phyloP scores from a whole-genome alignment of 169 alveolate genomes.

The Eimeria necatrix region DNA sequence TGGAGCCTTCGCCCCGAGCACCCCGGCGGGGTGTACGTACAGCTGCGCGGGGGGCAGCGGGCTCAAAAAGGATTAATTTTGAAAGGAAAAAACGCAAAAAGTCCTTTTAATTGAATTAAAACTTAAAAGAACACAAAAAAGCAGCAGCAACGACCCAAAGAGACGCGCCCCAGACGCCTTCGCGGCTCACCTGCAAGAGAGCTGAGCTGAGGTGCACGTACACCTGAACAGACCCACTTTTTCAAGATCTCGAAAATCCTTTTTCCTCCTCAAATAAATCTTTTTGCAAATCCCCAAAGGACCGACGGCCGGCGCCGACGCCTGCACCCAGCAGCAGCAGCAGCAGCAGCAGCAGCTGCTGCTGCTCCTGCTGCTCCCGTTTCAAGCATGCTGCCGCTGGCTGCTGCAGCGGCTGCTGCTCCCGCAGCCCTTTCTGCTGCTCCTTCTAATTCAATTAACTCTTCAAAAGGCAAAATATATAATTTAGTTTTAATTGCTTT shows the following conservation, averaged over 20 bases:
- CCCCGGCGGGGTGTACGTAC: background rate
- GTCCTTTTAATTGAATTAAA: background rate
- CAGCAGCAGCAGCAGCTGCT: slow-evolving; percentile 17
- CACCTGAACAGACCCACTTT: background rate
- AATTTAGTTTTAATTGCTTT: no score
- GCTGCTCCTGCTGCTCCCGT: background rate
- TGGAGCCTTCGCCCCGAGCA: background rate
- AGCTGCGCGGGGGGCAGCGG: background rate
- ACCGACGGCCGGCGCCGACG: background rate
- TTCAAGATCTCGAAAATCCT: background rate
- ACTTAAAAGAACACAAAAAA: background rate
- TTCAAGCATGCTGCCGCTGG: background rate
- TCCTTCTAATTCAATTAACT: background rate
- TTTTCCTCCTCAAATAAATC: background rate
- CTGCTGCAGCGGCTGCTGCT: background rate
- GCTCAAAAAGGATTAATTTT: no score
- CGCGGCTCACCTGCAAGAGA: background rate
- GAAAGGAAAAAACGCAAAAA: no score
- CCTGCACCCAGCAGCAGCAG: slow-evolving; percentile 29
- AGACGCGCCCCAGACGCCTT: background rate
- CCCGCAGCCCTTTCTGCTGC: background rate
- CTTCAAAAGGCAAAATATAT: no score
- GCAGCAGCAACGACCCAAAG: background rate
- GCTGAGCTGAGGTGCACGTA: slow-evolving; percentile 14
- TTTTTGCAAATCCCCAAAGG: background rate